Conservation (phyloP, 2,329 filamentous ascomycete species). For the Ophiostoma angusticollis region DNA sequence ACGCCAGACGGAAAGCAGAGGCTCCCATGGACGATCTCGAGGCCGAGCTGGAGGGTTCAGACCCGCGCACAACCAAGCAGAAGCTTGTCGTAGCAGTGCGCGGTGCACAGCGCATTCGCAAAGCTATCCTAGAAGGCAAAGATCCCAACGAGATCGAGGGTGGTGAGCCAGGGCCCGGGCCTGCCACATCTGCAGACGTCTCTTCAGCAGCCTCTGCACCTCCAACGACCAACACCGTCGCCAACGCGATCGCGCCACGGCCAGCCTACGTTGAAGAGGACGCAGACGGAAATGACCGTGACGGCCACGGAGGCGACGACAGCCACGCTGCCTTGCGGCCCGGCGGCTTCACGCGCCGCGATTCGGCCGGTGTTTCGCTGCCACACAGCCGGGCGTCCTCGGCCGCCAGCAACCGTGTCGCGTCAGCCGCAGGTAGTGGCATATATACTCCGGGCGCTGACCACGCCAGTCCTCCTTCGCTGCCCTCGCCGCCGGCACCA, state of each 20-base stretch:
- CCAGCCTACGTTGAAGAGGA: constrained; percentile 40
- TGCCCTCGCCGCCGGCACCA: not conserved
- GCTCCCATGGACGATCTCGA: too few relatives aligned
- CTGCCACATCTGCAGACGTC: not conserved
- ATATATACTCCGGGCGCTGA: constrained; percentile 11
- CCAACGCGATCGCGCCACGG: constrained; percentile 18
- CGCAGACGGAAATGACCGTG: constrained; percentile 30
- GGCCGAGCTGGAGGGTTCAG: too few relatives aligned
- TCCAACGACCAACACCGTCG: too few relatives aligned
- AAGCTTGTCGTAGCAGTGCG: too few relatives aligned
- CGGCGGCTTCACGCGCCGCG: constrained; percentile 10
- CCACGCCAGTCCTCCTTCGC: not conserved
- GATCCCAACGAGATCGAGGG: constrained; percentile 77
- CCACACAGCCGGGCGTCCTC: constrained; percentile 26
- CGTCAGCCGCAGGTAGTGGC: constrained; percentile 12
- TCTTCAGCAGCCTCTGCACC: constrained; percentile 13
- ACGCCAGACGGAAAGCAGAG: too few relatives aligned
- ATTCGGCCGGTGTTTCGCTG: constrained; percentile 22
- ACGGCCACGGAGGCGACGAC: not conserved
- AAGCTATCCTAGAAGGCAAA: constrained; percentile 77
- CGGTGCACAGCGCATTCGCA: constrained; percentile 76
- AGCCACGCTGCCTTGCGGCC: not conserved
- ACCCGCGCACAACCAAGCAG: constrained; percentile 82
- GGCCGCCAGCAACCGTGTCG: constrained; percentile 17
- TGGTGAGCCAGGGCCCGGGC: constrained; percentile 27